Conservation (phyloP, 805 yeast genomes). For the Candida oleophila region DNA sequence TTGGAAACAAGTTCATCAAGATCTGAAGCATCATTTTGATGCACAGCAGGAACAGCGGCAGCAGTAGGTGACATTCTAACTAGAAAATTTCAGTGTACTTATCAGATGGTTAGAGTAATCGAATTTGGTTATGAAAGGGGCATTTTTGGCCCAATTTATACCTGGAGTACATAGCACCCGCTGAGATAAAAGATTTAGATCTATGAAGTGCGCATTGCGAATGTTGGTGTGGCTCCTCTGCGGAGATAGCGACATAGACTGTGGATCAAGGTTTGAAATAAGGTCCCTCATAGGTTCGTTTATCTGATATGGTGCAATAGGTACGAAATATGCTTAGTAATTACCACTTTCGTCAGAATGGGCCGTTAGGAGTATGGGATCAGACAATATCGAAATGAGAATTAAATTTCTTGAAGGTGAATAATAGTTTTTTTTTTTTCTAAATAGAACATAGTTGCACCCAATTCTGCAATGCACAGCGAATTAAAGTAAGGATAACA, state of each 20-base stretch:
- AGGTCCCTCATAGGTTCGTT: too few species aligned
- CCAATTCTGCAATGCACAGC: neutral
- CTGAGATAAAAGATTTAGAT: too few species aligned
- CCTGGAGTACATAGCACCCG: too few species aligned
- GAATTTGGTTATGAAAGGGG: too few species aligned
- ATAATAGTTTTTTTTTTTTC: too few species aligned
- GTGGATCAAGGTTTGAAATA: too few species aligned
- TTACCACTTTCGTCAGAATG: neutral
- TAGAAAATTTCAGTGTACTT: too few species aligned
- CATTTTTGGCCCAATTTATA: neutral
- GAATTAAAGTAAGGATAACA: neutral
- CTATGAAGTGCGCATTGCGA: neutral
- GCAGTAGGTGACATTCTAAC: conserved; percentile 4
- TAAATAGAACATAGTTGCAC: too few species aligned
- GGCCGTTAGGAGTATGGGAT: too few species aligned
- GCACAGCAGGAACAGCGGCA: neutral
- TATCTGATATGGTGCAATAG: neutral
- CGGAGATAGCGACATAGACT: neutral
- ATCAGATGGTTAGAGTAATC: too few species aligned
- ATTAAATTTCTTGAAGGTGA: too few species aligned
- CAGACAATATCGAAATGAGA: too few species aligned
- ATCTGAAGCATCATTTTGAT: neutral
- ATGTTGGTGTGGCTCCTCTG: neutral
- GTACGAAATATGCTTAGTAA: neutral
- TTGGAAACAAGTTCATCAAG: neutral